These are phyloP conservation scores for Cladorrhinum samala DNA, from an alignment of 495 filamentous ascomycete genomes.

Conservation along the genomic window DNA sequence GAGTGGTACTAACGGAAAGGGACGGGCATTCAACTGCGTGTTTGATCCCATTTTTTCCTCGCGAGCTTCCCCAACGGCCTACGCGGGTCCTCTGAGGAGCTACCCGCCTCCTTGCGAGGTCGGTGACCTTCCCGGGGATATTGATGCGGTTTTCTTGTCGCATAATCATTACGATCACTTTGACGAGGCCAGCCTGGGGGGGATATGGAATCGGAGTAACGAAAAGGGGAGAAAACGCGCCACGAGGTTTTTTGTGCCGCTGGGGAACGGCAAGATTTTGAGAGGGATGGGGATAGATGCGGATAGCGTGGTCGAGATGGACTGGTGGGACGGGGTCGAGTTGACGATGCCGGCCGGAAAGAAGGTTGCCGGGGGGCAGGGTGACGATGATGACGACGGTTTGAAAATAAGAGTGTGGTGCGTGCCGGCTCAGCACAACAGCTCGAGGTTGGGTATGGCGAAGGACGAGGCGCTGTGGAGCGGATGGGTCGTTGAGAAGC, in stretches of 20 bases:
- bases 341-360: slow-evolving; percentile 18
- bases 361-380: too few relatives aligned
- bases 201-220: too few relatives aligned
- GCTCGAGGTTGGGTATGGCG: slow-evolving; percentile 29
- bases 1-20: slow-evolving; percentile 7
- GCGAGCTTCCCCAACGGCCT: slow-evolving; percentile 40
- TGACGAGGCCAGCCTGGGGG: too few relatives aligned
- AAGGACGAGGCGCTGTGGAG: slow-evolving; percentile 43
- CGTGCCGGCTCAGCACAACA: slow-evolving; percentile 43
- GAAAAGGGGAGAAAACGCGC: too few relatives aligned
- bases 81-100: slow-evolving; percentile 45
- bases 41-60: slow-evolving; percentile 52
- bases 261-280: slow-evolving; percentile 36
- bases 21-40: slow-evolving; percentile 30
- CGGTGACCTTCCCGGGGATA: slow-evolving; percentile 38
- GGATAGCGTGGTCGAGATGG: slow-evolving; percentile 41
- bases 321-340: slow-evolving; percentile 47
- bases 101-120: slow-evolving; percentile 44
- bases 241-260: slow-evolving; percentile 39
- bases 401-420: slow-evolving; percentile 30
- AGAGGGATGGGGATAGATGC: slow-evolving; percentile 32
- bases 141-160: slow-evolving; percentile 44
- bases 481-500: slow-evolving; percentile 43
- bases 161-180: slow-evolving; percentile 53
- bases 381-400: too few relatives aligned